Conservation (phyloP, 176 grass and related monocot genomes). For the Cocos nucifera region DNA sequence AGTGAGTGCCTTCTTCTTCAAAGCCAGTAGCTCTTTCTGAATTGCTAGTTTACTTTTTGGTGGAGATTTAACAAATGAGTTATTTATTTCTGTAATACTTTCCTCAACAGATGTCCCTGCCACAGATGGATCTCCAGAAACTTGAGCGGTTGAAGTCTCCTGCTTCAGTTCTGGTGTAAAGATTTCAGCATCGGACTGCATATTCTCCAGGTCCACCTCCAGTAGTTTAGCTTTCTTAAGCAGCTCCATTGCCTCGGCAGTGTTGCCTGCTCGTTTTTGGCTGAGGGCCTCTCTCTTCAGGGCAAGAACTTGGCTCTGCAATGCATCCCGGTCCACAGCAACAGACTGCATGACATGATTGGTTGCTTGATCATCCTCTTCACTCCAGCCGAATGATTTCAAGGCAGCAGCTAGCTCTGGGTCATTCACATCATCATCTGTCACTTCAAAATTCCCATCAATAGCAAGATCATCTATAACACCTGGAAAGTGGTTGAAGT, state of each 20-base stretch:
- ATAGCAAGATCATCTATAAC: conserved; percentile 33
- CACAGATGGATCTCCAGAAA: not conserved
- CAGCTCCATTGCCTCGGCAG: conserved; percentile 61
- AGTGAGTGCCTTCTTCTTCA: conserved; percentile 82
- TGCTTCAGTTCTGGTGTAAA: conserved; percentile 22
- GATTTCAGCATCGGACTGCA: conserved; percentile 24
- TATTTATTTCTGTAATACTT: conserved; percentile 10
- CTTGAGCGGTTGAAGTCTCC: conserved; percentile 22
- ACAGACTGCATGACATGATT: conserved; percentile 8
- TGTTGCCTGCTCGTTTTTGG: conserved; percentile 66
- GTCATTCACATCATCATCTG: conserved; percentile 75
- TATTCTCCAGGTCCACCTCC: conserved; percentile 48
- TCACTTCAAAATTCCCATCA: conserved; percentile 74
- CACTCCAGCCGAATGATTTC: conserved; percentile 85
- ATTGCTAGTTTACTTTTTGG: conserved; percentile 75
- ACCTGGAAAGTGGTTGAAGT: conserved; percentile 34
- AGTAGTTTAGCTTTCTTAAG: conserved; percentile 90
- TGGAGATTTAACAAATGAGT: conserved; percentile 16
- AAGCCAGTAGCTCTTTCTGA: conserved; percentile 78
- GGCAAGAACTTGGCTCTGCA: conserved; percentile 49
- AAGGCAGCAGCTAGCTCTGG: conserved; percentile 68
- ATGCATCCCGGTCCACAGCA: conserved; percentile 33
- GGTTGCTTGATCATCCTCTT: conserved; percentile 40
- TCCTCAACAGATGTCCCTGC: not conserved
- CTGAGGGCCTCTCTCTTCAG: conserved; percentile 80